phyloP scores from a whole-genome alignment of 371 early-diverging fungal genomes.

The Cokeromyces recurvatus region DNA sequence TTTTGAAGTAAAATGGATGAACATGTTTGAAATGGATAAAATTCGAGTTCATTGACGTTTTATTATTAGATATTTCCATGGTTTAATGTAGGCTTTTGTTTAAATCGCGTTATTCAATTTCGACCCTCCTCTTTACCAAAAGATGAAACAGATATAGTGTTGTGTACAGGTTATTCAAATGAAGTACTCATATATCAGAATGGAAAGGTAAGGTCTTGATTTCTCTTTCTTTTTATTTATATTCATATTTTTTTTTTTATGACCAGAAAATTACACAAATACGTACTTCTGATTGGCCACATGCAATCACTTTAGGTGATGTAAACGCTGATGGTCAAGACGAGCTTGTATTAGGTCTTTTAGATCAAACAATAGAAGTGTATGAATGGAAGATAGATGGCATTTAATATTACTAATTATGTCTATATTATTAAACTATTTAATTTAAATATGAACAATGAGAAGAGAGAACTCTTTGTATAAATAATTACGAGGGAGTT shows the following conservation, averaged over 20 bases:
- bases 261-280: slow-evolving; percentile 32
- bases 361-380: slow-evolving; percentile 40
- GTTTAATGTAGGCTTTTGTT: slow-evolving; percentile 31
- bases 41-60: not conserved
- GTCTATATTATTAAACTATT: no score
- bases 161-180: slow-evolving; percentile 42
- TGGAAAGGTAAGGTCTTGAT: slow-evolving; percentile 25
- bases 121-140: slow-evolving; percentile 23
- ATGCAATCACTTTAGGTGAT: slow-evolving; percentile 39
- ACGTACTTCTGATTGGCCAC: slow-evolving; percentile 37
- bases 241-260: no score
- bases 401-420: no score
- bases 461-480: no score
- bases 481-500: no score
- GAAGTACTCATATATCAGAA: slow-evolving; percentile 30
- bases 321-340: slow-evolving; percentile 44
- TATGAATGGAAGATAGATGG: slow-evolving; percentile 34
- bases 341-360: slow-evolving; percentile 36
- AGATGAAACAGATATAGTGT: slow-evolving; percentile 33
- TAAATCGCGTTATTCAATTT: slow-evolving; percentile 27
- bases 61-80: slow-evolving; percentile 26
- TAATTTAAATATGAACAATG: no score
- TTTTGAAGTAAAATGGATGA: slow-evolving; percentile 27
- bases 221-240: not conserved
- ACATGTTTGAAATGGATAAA: not conserved